Evolutionary conservation across 768 basidiomycete species (phyloP).

Genomic region (Sistotremastrum suecicum): DNA sequence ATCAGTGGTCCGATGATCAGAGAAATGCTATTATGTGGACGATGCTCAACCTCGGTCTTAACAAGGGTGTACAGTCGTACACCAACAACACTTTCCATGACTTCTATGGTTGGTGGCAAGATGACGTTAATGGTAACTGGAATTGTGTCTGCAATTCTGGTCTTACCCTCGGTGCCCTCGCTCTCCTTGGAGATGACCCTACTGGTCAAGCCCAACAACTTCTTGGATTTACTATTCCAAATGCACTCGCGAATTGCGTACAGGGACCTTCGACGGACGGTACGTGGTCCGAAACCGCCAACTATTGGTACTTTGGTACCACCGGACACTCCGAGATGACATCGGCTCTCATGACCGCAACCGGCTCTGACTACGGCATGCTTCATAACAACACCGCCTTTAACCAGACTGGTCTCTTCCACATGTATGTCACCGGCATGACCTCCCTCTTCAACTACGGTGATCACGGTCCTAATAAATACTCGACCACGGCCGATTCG

Average conservation of each 20-base stretch:
- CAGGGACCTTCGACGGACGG: conserved; percentile 53
- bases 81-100: conserved; percentile 17
- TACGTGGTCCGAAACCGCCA: conserved; percentile 85
- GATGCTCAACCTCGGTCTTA: conserved; percentile 69
- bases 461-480: conserved; percentile 91
- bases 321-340: conserved; percentile 85
- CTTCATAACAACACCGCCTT: conserved; percentile 58
- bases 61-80: conserved; percentile 44
- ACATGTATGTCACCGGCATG: conserved; percentile 77
- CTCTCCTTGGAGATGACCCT: conserved; percentile 74
- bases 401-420: conserved; percentile 64
- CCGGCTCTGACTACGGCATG: conserved; percentile 70
- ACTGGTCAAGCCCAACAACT: conserved; percentile 56
- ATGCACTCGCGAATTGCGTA: conserved; percentile 69
- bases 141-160: conserved; percentile 95
- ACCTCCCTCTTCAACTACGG: conserved; percentile 79
- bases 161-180: conserved; percentile 76
- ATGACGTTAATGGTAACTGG: conserved; percentile 77
- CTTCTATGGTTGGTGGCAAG: conserved; percentile 63
- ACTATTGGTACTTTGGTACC: conserved; percentile 94
- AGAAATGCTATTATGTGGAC: conserved; percentile 51
- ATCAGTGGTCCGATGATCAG: conserved; percentile 64
- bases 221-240: conserved; percentile 52
- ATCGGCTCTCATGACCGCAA: conserved; percentile 68
- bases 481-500: conserved; percentile 80